Percentiles rank a stretch among this genome's conserved stretches.
These are phyloP conservation scores for Yamadazyma scolyti DNA, from an alignment of 805 yeast genomes.

Conservation along the genomic window DNA sequence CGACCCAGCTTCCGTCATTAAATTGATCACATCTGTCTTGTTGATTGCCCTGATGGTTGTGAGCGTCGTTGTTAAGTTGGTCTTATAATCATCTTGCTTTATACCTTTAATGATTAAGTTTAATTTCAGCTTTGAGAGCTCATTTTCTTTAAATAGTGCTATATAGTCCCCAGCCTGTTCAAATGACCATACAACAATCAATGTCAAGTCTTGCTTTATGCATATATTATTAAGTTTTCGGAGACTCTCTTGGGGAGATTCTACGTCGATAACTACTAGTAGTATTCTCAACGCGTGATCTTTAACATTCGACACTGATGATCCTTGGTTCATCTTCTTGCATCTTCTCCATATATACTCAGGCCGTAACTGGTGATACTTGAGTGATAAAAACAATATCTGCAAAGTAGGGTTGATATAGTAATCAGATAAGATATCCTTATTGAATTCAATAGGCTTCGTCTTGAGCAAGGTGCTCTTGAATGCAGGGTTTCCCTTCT, in stretches of 20 bases:
- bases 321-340: conserved; percentile 39
- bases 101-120: conserved; percentile 38
- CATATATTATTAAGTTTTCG: conserved; percentile 47
- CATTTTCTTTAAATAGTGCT: conserved; percentile 34
- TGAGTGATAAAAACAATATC: conserved; percentile 60
- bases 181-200: conserved; percentile 53
- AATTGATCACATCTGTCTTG: conserved; percentile 51
- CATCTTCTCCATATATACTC: conserved; percentile 63
- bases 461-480: conserved; percentile 45
- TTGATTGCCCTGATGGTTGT: conserved; percentile 47
- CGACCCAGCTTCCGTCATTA: conserved; percentile 47
- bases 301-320: conserved; percentile 19
- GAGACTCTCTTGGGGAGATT: conserved; percentile 47
- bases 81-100: conserved; percentile 40
- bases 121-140: conserved; percentile 26
- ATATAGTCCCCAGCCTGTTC: conserved; percentile 45
- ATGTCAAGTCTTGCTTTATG: conserved; percentile 44
- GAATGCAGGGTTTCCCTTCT: conserved; percentile 70
- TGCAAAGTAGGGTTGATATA: conserved; percentile 54
- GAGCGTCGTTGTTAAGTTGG: conserved; percentile 41
- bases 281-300: conserved; percentile 50
- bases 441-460: conserved; percentile 53
- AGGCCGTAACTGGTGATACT: conserved; percentile 73
- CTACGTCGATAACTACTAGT: conserved; percentile 63
- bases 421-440: conserved; percentile 56